These are phyloP conservation scores for Hypomyces perniciosus DNA, from an alignment of 2,329 filamentous ascomycete species.

Conservation along the genomic window DNA sequence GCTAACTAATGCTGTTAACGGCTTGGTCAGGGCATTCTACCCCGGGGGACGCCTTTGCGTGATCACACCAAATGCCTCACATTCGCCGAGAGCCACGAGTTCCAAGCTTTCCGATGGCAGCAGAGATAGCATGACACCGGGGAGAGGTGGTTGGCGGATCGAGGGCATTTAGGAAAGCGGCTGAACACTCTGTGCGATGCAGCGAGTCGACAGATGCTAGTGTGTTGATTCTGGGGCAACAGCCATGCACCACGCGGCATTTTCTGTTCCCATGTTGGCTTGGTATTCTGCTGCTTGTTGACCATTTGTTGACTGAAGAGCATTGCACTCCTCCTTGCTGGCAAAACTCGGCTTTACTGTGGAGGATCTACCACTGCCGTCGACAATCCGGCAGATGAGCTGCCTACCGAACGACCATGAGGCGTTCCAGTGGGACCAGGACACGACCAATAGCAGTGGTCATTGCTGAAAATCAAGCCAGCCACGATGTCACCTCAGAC, in stretches of 20 bases:
- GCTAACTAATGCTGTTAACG: conserved; percentile 2
- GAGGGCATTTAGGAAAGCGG: conserved; percentile 5
- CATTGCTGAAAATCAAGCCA: conserved; percentile 4
- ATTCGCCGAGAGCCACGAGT: background rate
- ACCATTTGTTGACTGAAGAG: background rate
- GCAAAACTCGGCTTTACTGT: background rate
- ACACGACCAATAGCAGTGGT: background rate
- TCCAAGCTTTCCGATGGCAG: conserved; percentile 7
- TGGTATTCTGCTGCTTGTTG: background rate
- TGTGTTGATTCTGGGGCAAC: background rate
- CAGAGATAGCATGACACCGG: conserved; percentile 8
- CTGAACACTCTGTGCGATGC: conserved; percentile 9
- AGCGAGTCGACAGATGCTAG: conserved; percentile 3
- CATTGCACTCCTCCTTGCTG: background rate
- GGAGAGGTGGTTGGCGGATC: conserved; percentile 7
- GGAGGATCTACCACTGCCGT: conserved; percentile 9
- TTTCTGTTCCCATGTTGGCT: conserved; percentile 1
- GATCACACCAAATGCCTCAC: conserved; percentile 3
- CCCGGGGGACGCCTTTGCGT: background rate
- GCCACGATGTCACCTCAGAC: conserved; percentile 9
- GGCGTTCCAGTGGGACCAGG: conserved; percentile 2
- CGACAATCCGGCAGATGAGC: conserved; percentile 11
- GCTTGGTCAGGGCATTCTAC: background rate
- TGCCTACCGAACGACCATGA: conserved; percentile 7
- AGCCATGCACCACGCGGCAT: conserved; percentile 8